phyloP scores from a whole-genome alignment of 768 basidiomycete species.

The Suillus subaureus region DNA sequence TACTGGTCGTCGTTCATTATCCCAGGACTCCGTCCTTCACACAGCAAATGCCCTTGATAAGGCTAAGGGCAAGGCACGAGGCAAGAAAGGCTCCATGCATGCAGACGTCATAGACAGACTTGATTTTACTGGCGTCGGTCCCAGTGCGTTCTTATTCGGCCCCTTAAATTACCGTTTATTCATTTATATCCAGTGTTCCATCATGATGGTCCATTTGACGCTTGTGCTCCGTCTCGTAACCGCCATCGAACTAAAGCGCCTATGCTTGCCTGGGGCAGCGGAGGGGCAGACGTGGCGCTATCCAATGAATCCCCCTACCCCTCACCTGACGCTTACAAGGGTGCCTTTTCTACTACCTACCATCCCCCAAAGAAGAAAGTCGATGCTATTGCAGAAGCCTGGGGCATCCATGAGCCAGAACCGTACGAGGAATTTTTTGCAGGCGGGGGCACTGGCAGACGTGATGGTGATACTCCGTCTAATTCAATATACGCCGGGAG shows the following conservation, averaged over 20 bases:
- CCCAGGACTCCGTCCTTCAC: slow-evolving; percentile 49
- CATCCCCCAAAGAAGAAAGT: slow-evolving; percentile 80
- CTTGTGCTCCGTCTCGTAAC: slow-evolving; percentile 89
- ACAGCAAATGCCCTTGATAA: slow-evolving; percentile 45
- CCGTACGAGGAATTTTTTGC: slow-evolving; percentile 90
- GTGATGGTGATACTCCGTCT: slow-evolving; percentile 58
- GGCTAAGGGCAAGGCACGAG: slow-evolving; percentile 48
- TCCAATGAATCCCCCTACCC: slow-evolving; percentile 53
- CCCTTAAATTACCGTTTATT: background rate
- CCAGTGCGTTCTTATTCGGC: slow-evolving; percentile 56
- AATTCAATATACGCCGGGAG: slow-evolving; percentile 72
- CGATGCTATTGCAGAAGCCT: slow-evolving; percentile 88
- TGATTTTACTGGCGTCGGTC: slow-evolving; percentile 82
- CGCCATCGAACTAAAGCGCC: slow-evolving; percentile 77
- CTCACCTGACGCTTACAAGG: slow-evolving; percentile 40
- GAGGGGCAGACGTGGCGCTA: slow-evolving; percentile 43
- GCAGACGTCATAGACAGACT: slow-evolving; percentile 90
- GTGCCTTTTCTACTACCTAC: slow-evolving; percentile 51
- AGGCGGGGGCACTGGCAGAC: slow-evolving; percentile 59
- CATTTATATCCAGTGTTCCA: slow-evolving; percentile 69
- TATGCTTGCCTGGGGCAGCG: slow-evolving; percentile 72
- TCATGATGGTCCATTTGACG: slow-evolving; percentile 91
- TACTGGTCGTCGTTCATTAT: slow-evolving; percentile 47
- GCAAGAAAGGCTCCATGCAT: slow-evolving; percentile 77
- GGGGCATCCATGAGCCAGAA: slow-evolving; percentile 92